Percentiles rank a stretch among this genome's conserved stretches.
These are phyloP conservation scores for Fusarium graminum DNA, from an alignment of 2,329 filamentous ascomycete species.

Conservation along the genomic window DNA sequence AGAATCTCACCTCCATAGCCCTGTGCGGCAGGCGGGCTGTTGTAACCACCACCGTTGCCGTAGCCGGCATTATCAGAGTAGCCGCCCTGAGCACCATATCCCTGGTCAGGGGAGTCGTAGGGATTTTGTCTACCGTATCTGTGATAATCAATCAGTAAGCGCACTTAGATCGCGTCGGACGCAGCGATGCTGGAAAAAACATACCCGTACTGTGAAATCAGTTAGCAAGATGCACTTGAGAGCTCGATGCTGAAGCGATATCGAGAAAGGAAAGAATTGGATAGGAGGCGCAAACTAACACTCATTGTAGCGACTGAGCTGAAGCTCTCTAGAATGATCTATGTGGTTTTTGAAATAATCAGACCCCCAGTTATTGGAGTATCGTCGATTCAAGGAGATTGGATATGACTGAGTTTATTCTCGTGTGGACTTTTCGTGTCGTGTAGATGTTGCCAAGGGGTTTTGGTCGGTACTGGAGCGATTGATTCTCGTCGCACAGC, in stretches of 20 bases:
- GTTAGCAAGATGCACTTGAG: constrained; percentile 2
- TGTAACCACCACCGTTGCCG: constrained; percentile 43
- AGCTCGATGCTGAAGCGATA: constrained; percentile 8
- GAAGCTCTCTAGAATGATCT: constrained; percentile 19
- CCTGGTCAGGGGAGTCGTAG: constrained; percentile 66
- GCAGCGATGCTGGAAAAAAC: constrained; percentile 49
- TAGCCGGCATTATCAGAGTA: constrained; percentile 41
- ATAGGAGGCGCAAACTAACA: constrained; percentile 48
- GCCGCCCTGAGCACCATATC: constrained; percentile 27
- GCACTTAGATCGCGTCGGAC: constrained; percentile 4
- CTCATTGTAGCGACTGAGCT: constrained; percentile 49
- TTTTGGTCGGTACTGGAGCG: constrained; percentile 12
- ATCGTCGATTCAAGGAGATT: constrained; percentile 13
- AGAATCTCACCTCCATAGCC: constrained; percentile 46
- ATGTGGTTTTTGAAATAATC: constrained; percentile 7
- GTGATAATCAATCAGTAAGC: constrained; percentile 51
- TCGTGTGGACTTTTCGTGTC: constrained; percentile 23
- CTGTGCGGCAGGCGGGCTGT: constrained; percentile 35
- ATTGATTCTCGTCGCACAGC: constrained; percentile 48
- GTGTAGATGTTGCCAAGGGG: constrained; percentile 20
- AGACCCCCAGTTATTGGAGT: background rate
- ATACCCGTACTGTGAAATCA: constrained; percentile 65
- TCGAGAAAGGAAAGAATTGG: constrained; percentile 29
- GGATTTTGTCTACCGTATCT: constrained; percentile 72
- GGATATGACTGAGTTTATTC: constrained; percentile 15